Conservation (phyloP, 2,329 filamentous ascomycete genomes). For the Fusarium secorum region DNA sequence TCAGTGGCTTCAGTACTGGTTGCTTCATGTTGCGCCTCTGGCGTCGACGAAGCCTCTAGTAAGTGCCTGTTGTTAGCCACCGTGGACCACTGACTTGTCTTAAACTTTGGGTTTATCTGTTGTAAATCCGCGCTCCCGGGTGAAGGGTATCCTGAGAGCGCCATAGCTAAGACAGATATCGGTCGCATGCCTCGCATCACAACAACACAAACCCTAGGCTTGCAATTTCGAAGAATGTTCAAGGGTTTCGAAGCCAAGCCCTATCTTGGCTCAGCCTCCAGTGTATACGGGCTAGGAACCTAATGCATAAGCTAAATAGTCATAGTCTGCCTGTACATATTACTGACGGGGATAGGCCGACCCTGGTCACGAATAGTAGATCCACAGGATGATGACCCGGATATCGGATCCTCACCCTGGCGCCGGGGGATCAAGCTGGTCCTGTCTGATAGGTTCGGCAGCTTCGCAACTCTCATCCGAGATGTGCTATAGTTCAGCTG, state of each 20-base stretch:
- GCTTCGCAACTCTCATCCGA: constrained; percentile 19
- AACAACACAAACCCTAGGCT: constrained; percentile 4
- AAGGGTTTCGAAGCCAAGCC: background rate
- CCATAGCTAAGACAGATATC: constrained; percentile 14
- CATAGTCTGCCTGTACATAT: constrained; percentile 11
- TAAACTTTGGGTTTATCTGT: constrained; percentile 7
- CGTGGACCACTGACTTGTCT: background rate
- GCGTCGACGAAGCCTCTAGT: constrained; percentile 1
- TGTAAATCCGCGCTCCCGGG: constrained; percentile 20
- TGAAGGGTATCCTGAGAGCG: constrained; percentile 9
- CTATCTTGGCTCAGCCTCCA: constrained; percentile 15
- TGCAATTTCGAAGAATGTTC: constrained; percentile 1
- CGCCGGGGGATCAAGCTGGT: background rate
- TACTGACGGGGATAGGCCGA: constrained; percentile 17
- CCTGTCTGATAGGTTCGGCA: constrained; percentile 15
- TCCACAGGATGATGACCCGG: constrained; percentile 20
- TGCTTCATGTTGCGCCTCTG: constrained; percentile 31
- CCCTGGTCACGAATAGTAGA: constrained; percentile 11
- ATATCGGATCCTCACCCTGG: constrained; percentile 5
- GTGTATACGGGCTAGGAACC: constrained; percentile 11
- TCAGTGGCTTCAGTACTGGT: constrained; percentile 21
- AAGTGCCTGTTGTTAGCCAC: constrained; percentile 10
- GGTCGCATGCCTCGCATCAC: constrained; percentile 1
- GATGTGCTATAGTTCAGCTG: constrained; percentile 12
- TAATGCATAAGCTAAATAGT: constrained; percentile 20